Conservation (phyloP, 805 yeast genomes). For the Saccharomycopsis sp. region DNA sequence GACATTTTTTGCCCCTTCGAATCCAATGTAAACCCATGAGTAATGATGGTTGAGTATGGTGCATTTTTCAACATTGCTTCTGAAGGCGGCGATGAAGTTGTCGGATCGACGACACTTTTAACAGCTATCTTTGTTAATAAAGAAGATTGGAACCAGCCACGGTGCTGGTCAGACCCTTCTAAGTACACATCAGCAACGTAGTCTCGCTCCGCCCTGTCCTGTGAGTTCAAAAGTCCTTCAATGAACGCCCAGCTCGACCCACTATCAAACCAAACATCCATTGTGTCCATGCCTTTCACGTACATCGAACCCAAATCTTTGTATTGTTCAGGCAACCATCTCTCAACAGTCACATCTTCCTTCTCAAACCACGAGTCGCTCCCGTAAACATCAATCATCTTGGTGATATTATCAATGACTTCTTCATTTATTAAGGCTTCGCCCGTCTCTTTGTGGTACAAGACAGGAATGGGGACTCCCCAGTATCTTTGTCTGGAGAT, state of each 20-base stretch:
- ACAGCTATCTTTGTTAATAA: conserved; percentile 63
- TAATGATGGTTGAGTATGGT: conserved; percentile 69
- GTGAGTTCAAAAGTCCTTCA: conserved; percentile 24
- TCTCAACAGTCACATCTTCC: conserved; percentile 34
- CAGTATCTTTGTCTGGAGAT: conserved; percentile 91
- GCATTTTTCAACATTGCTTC: conserved; percentile 28
- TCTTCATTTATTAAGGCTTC: conserved; percentile 52
- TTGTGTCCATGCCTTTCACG: conserved; percentile 73
- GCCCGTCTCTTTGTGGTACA: conserved; percentile 54
- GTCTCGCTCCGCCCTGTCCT: conserved; percentile 31
- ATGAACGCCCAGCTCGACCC: conserved; percentile 77
- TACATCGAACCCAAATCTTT: conserved; percentile 36
- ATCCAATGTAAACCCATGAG: conserved; percentile 92
- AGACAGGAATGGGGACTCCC: conserved; percentile 97
- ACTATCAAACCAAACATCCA: conserved; percentile 99
- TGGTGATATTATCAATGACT: conserved; percentile 49
- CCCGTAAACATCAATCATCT: conserved; percentile 36
- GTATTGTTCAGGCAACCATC: conserved; percentile 65
- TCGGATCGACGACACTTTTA: conserved; percentile 3
- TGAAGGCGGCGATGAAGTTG: no score
- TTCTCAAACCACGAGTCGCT: conserved; percentile 76
- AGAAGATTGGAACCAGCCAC: conserved; percentile 99
- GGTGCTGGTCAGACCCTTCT: conserved; percentile 97
- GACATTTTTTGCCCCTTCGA: conserved; percentile 87
- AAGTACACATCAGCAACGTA: conserved; percentile 72